Conservation (phyloP, 2,329 filamentous ascomycete genomes). For the Diatrype stigma region DNA sequence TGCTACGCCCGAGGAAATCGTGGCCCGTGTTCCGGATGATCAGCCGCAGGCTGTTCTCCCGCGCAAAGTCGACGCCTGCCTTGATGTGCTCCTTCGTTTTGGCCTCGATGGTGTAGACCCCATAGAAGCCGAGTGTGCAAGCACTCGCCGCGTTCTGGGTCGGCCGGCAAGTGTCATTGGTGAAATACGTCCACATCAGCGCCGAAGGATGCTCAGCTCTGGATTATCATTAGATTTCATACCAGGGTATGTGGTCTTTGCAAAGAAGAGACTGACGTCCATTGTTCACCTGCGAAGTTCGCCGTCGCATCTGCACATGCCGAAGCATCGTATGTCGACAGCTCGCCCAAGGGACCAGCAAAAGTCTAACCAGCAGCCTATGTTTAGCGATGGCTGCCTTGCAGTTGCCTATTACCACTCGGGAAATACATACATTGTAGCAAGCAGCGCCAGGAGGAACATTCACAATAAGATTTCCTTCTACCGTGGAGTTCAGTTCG, state of each 20-base stretch:
- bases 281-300: constrained; percentile 30
- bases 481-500: constrained; percentile 30
- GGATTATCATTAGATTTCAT: constrained; percentile 3
- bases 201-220: constrained; percentile 27
- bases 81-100: constrained; percentile 25
- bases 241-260: constrained; percentile 1
- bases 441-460: constrained; percentile 30
- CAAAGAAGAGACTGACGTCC: constrained; percentile 32
- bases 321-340: constrained; percentile 32
- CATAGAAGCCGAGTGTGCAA: constrained; percentile 37
- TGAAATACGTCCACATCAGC: constrained; percentile 38
- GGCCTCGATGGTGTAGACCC: constrained; percentile 30
- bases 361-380: constrained; percentile 21
- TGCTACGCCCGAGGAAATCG: constrained; percentile 55
- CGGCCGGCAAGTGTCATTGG: constrained; percentile 37
- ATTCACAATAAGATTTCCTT: constrained; percentile 29
- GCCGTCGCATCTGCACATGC: constrained; percentile 27
- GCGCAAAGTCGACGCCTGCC: constrained; percentile 36
- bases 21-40: constrained; percentile 56
- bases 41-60: constrained; percentile 44
- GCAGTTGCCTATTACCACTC: neutral
- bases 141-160: constrained; percentile 27
- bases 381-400: constrained; percentile 2
- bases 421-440: constrained; percentile 25
- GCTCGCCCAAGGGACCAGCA: constrained; percentile 31